Conservation (phyloP, 345 rosid species). For the Hevea brasiliensis region DNA sequence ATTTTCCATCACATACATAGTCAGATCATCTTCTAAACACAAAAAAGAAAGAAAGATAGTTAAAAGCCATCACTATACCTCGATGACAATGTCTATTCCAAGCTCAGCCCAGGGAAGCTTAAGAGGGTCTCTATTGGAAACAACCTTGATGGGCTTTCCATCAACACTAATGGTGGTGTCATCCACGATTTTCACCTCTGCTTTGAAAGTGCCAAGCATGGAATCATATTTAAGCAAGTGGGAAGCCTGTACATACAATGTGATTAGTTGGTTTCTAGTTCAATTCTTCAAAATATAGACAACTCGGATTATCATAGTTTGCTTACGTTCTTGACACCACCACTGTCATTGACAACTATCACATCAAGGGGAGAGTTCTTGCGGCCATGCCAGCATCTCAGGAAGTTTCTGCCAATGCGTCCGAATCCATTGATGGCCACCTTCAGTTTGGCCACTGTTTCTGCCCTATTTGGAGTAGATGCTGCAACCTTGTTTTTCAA, state of each 20-base stretch:
- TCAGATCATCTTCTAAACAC: neutral
- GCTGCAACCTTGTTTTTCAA: conserved; percentile 42
- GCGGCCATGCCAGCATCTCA: conserved; percentile 98
- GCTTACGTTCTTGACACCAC: conserved; percentile 95
- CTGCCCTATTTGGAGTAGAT: conserved; percentile 56
- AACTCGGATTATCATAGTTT: neutral
- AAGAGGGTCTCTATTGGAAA: conserved; percentile 90
- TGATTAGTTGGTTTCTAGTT: neutral
- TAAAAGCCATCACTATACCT: conserved; percentile 40
- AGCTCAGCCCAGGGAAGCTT: conserved; percentile 98
- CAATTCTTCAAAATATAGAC: neutral
- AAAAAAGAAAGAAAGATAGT: neutral
- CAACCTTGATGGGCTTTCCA: conserved; percentile 85
- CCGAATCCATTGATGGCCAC: conserved; percentile 98
- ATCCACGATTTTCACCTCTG: conserved; percentile 83
- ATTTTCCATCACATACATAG: neutral
- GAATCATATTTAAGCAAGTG: conserved; percentile 97
- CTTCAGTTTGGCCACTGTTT: conserved; percentile 80
- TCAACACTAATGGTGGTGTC: conserved; percentile 77
- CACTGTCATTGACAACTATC: conserved; percentile 90
- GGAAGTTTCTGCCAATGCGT: conserved; percentile 95
- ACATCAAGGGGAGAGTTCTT: conserved; percentile 92
- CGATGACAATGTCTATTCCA: conserved; percentile 96
- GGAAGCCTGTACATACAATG: conserved; percentile 59
- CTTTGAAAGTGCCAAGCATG: conserved; percentile 91